phyloP scores from a whole-genome alignment of 495 filamentous ascomycete genomes.

The Aspergillus ostianus region DNA sequence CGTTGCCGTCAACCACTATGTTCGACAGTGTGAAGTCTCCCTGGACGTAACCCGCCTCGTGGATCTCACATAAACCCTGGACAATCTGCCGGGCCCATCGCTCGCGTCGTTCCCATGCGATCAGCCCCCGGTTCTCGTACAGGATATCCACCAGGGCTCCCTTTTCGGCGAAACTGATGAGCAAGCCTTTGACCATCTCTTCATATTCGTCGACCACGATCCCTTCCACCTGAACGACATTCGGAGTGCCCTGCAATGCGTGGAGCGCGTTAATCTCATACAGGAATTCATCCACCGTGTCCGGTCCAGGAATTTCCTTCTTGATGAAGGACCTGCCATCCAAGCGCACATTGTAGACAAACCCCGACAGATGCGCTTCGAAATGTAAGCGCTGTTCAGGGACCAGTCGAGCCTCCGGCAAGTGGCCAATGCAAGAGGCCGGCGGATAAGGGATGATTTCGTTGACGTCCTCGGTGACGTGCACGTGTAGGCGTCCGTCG shows the following conservation, averaged over 20 bases:
- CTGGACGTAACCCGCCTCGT: slow-evolving; percentile 95
- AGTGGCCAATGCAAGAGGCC: slow-evolving; percentile 69
- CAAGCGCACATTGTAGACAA: slow-evolving; percentile 90
- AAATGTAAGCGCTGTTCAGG: slow-evolving; percentile 76
- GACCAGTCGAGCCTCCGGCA: slow-evolving; percentile 61
- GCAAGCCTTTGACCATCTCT: slow-evolving; percentile 77
- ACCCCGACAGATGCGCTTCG: slow-evolving; percentile 89
- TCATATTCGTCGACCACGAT: slow-evolving; percentile 81
- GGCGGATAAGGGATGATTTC: slow-evolving; percentile 91
- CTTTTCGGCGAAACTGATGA: slow-evolving; percentile 86
- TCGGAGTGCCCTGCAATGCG: slow-evolving; percentile 65
- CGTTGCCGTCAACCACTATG: slow-evolving; percentile 83
- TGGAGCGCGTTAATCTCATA: slow-evolving; percentile 97
- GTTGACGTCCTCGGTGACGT: slow-evolving; percentile 96
- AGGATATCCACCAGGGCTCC: slow-evolving; percentile 90
- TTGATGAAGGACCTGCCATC: slow-evolving; percentile 76
- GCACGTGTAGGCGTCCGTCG: slow-evolving; percentile 87
- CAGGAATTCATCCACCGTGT: slow-evolving; percentile 94
- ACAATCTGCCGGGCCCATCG: slow-evolving; percentile 94
- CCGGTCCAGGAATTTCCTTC: slow-evolving; percentile 96
- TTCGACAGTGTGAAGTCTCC: slow-evolving; percentile 97
- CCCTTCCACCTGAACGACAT: slow-evolving; percentile 85
- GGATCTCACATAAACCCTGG: slow-evolving; percentile 84
- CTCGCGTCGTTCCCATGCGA: slow-evolving; percentile 76
- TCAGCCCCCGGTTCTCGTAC: slow-evolving; percentile 63